Evolutionary conservation across 805 yeast species (phyloP), one percentile per base, ranked within the genome.

Genomic region (Suhomyces faveliae): DNA sequence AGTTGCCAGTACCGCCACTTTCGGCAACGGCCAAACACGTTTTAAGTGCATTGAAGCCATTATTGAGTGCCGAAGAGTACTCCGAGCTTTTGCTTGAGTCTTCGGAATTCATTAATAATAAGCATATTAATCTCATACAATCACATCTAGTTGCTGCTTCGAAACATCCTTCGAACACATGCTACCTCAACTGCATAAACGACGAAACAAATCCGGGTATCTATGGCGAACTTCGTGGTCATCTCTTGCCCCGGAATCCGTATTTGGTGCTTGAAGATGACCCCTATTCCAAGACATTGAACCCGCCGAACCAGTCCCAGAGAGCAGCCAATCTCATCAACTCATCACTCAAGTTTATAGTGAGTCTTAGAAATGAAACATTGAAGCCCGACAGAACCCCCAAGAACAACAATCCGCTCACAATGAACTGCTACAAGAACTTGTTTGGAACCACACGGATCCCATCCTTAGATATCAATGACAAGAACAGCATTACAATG

Each of bases 181-280:
- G 75, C 53, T 86, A 86, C 62, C 64, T 86, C 45, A 83, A 83
- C 55, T 74, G 76, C 9, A 71, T 80, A 38, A 75, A 78, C 49
- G 71, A 71, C 40, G 76, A 70, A 29, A 59, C 67, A 7, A 76
- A 82, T 29, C 80, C 87, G 0, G 82, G 82, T 10, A 78, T 80
- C 29, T 81, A 81, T 56, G 85, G 85, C 13, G 85, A 81, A 47
- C 67, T 81, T 23, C 71, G 83, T 43, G 86, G 87, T 17, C 85
- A 83, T 52, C 79, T 84, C 1, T 67, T 87, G 38, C 95, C 95
- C 4, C 71, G 92, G 51, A 87, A 86, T 60, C 95, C 95, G 1
- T 86, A 84, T 57, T 73, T 87, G 53, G 78, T 87, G 9, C 63
- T 87, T 13, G 89, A 85, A 53, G 85, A 85, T 59, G 95, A 87